Evolutionary conservation across 495 filamentous ascomycete genomes (phyloP).

Genomic region (Penicillium roqueforti): DNA sequence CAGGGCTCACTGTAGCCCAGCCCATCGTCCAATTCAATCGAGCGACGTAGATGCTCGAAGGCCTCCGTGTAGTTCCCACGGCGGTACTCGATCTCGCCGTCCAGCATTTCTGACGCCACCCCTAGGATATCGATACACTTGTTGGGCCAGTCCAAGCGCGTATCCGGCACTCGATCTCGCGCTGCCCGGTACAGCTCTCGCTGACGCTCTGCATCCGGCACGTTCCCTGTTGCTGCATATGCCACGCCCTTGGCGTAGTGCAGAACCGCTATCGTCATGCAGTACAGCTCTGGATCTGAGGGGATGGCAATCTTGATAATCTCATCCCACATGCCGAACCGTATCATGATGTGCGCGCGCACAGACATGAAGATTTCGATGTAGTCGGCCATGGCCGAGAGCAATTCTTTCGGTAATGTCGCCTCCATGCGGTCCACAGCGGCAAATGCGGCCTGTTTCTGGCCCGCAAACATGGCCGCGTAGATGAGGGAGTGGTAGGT

Average conservation of each 20-base stretch:
- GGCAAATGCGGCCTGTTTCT: constrained; percentile 49
- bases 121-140: constrained; percentile 52
- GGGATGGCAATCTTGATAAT: constrained; percentile 46
- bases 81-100: constrained; percentile 64
- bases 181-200: constrained; percentile 44
- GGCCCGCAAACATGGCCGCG: constrained; percentile 63
- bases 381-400: constrained; percentile 63
- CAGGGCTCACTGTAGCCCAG: constrained; percentile 65
- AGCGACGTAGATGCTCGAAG: constrained; percentile 47
- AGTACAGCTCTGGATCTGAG: constrained; percentile 50
- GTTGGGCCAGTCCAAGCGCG: constrained; percentile 56
- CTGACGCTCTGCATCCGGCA: constrained; percentile 42
- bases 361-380: constrained; percentile 57
- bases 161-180: constrained; percentile 37
- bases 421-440: constrained; percentile 48
- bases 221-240: constrained; percentile 47
- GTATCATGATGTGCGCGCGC: constrained; percentile 57
- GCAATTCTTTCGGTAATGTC: constrained; percentile 49
- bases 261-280: constrained; percentile 53
- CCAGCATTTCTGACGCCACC: constrained; percentile 58
- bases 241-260: constrained; percentile 62
- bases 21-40: constrained; percentile 51
- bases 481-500: constrained; percentile 63
- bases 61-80: constrained; percentile 48
- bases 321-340: constrained; percentile 62